These are phyloP conservation scores for Pterula multifida DNA, from an alignment of 1,284 basidiomycete species.

Conservation along the genomic window DNA sequence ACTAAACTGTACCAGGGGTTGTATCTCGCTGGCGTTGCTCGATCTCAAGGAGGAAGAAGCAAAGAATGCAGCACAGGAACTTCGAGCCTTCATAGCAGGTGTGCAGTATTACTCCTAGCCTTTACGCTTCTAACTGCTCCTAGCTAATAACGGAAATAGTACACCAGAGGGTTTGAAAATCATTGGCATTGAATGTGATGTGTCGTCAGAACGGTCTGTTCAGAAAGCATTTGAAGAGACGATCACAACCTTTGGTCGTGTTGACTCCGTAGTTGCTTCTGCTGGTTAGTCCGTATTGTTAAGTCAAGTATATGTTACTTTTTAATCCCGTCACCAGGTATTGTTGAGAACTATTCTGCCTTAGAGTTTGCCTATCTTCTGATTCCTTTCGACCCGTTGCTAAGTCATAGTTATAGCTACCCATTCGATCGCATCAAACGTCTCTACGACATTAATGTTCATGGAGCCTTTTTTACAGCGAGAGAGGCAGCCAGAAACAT, in stretches of 20 bases:
- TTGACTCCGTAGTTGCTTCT: conserved; percentile 82
- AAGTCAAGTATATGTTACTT: no score
- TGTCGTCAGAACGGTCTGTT: conserved; percentile 74
- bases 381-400: neutral
- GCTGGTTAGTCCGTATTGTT: conserved; percentile 68
- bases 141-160: conserved; percentile 40
- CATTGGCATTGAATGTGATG: conserved; percentile 79
- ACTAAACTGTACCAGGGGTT: conserved; percentile 41
- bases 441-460: conserved; percentile 88
- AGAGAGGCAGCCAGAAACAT: conserved; percentile 80
- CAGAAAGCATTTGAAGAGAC: conserved; percentile 59
- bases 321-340: conserved; percentile 34
- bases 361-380: conserved; percentile 47
- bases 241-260: conserved; percentile 65
- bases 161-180: conserved; percentile 47
- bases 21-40: conserved; percentile 71
- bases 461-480: conserved; percentile 88
- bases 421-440: conserved; percentile 74
- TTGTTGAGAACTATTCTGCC: conserved; percentile 87
- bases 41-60: conserved; percentile 76
- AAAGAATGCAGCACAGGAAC: conserved; percentile 61
- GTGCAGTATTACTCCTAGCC: conserved; percentile 22
- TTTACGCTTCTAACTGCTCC: conserved; percentile 31
- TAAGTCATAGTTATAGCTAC: conserved; percentile 38
- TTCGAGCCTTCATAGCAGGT: conserved; percentile 39